Evolutionary conservation across 148 eudicot species (phyloP), one percentile per base, ranked within the genome.

Genomic region (Cornus kousa): DNA sequence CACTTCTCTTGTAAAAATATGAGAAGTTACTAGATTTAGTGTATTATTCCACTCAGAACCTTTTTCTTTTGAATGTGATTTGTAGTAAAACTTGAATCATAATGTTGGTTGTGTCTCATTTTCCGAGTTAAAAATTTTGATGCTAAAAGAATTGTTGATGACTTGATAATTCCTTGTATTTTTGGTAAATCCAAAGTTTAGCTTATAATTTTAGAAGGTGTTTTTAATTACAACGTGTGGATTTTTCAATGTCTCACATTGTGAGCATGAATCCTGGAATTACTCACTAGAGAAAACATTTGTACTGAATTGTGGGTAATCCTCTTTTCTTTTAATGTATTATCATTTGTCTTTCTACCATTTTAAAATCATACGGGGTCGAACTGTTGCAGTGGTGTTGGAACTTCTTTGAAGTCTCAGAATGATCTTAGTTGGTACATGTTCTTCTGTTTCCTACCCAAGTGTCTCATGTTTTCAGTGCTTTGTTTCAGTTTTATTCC

Each of bases 391-490:
- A 11, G 14, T 53, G 59, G 59, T 53, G 14, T 53, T 53, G 2
- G 17, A 53, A 53, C 17, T 11, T 53, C 19, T 53, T 53, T 53
- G 17, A 53, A 53, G 17, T 5, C 19, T 53, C 5, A 16, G 59
- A 53, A 4, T 53, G 59, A 14, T 53, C 59, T 53, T 53, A 53
- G 59, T 53, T 7, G 5, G 59, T 53, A 53, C 2, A 12, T 14
- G 17, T 53, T 53, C 59, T 53, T 53, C 19, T 13, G 19, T 53
- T 17, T 53, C 59, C 59, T 53, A 53, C 19, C 23, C 89, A 89
- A 2, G 53, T 17, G 66, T 62, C 19, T 6, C 62, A 57, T 57
- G 19, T 62, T 20, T 13, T 72, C 84, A 48, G 85, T 90, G 88
- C 9, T 19, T n/a, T 62, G 17, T 62, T 62, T 19, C 20, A 62